Evolutionary conservation across 345 rosid genomes (phyloP).

Genomic region (Linum tenue): DNA sequence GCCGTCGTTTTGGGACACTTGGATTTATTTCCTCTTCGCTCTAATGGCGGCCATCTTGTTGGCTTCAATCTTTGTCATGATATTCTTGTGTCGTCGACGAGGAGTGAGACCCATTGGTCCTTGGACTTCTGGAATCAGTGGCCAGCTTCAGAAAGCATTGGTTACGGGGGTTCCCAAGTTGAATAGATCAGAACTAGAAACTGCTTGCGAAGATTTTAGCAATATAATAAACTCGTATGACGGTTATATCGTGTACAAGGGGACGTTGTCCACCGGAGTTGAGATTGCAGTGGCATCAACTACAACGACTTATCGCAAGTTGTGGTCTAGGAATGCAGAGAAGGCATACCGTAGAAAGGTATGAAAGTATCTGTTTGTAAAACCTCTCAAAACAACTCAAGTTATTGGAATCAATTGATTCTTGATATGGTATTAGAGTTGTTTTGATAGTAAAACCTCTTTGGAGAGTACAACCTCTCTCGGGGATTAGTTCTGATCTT

Average conservation of each 20-base stretch:
- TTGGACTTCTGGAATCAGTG: conserved; percentile 94
- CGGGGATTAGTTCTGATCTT: too few relatives aligned
- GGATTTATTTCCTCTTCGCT: conserved; percentile 46
- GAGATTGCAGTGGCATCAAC: conserved; percentile 85
- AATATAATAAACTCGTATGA: conserved; percentile 59
- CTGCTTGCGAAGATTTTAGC: conserved; percentile 99
- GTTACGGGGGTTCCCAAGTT: conserved; percentile 94
- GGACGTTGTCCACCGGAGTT: conserved; percentile 95
- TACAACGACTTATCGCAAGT: conserved; percentile 34
- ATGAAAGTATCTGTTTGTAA: not conserved
- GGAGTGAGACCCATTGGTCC: conserved; percentile 62
- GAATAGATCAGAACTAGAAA: conserved; percentile 72
- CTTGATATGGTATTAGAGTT: too few relatives aligned
- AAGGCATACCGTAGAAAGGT: conserved; percentile 71
- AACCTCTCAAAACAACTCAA: too few relatives aligned
- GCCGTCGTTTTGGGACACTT: conserved; percentile 17
- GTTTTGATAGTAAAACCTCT: too few relatives aligned
- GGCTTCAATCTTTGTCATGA: conserved; percentile 22
- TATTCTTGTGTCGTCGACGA: conserved; percentile 34
- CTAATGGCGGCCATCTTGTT: conserved; percentile 25
- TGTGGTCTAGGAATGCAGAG: conserved; percentile 63
- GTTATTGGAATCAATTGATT: too few relatives aligned
- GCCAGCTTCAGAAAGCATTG: conserved; percentile 90
- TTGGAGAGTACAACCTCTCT: too few relatives aligned
- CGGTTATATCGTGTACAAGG: conserved; percentile 64